These are phyloP conservation scores for Candida methanosorbosa DNA, from an alignment of 805 yeast genomes.

Conservation along the genomic window DNA sequence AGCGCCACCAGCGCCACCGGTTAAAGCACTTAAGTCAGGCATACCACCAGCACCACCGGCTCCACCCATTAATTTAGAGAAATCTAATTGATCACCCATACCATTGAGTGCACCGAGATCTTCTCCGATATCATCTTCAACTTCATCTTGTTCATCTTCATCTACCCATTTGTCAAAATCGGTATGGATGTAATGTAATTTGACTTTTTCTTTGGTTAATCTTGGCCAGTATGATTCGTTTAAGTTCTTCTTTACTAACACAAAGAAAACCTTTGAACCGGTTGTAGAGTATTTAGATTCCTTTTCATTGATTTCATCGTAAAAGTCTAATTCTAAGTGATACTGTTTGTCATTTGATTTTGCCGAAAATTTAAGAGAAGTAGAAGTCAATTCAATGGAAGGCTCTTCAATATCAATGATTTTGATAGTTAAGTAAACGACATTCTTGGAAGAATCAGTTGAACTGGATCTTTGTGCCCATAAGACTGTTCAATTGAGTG, in stretches of 20 bases:
- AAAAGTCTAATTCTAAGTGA: constrained; percentile 66
- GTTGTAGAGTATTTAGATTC: constrained; percentile 48
- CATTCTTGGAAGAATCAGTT: constrained; percentile 63
- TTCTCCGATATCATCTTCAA: constrained; percentile 27
- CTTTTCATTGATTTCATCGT: constrained; percentile 61
- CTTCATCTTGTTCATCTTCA: constrained; percentile 92
- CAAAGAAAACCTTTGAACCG: constrained; percentile 56
- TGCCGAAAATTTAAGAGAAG: constrained; percentile 43
- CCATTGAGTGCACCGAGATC: constrained; percentile 14
- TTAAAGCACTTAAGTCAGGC: constrained; percentile 22
- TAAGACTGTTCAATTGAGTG: too few species aligned
- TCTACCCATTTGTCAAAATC: constrained; percentile 98
- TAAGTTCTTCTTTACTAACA: constrained; percentile 59
- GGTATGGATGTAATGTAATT: constrained; percentile 75
- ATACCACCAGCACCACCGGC: constrained; percentile 34
- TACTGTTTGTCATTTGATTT: constrained; percentile 45
- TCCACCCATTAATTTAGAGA: constrained; percentile 29
- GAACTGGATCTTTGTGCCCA: constrained; percentile 97
- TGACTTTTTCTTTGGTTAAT: constrained; percentile 77
- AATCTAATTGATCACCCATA: constrained; percentile 17
- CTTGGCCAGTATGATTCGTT: constrained; percentile 92
- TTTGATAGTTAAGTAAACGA: constrained; percentile 64
- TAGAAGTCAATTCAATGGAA: constrained; percentile 51
- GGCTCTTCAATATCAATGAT: constrained; percentile 62
- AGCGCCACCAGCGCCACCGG: constrained; percentile 20